phyloP scores from a whole-genome alignment of 768 basidiomycete genomes.

The Crassisporium funariophilum region DNA sequence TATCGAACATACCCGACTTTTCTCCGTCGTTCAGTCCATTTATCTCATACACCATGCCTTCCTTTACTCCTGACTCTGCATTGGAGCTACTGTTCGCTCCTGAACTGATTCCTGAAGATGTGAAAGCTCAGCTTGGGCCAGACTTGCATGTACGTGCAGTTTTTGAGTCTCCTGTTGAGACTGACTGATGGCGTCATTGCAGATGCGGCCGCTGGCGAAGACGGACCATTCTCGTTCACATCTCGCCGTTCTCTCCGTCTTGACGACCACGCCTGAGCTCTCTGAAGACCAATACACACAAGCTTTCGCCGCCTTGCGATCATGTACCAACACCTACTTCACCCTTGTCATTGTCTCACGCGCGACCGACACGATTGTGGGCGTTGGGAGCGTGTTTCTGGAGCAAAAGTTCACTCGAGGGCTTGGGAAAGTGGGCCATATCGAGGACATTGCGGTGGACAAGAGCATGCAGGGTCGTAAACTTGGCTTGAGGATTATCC shows the following conservation, averaged over 20 bases:
- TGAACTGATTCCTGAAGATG: slow-evolving; percentile 67
- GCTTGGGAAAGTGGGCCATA: slow-evolving; percentile 88
- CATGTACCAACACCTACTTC: slow-evolving; percentile 69
- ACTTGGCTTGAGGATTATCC: slow-evolving; percentile 84
- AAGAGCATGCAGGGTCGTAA: slow-evolving; percentile 88
- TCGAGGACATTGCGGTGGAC: slow-evolving; percentile 97
- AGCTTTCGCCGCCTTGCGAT: slow-evolving; percentile 65
- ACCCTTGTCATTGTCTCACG: slow-evolving; percentile 82
- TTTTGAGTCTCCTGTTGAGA: background rate
- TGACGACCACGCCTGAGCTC: slow-evolving; percentile 69
- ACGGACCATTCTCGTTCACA: slow-evolving; percentile 85
- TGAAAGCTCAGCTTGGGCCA: slow-evolving; percentile 58
- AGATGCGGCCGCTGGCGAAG: slow-evolving; percentile 90
- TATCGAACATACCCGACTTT: background rate
- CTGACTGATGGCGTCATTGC: background rate
- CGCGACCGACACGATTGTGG: slow-evolving; percentile 77
- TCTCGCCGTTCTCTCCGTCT: slow-evolving; percentile 79
- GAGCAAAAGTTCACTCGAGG: slow-evolving; percentile 94
- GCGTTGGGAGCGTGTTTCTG: slow-evolving; percentile 79
- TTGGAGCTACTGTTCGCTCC: slow-evolving; percentile 82
- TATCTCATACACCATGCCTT: slow-evolving; percentile 13
- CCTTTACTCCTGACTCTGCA: slow-evolving; percentile 57
- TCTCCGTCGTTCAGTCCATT: background rate
- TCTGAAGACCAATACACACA: slow-evolving; percentile 68
- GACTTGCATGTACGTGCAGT: slow-evolving; percentile 64